These are phyloP conservation scores for Fusarium bactridioides DNA, from an alignment of 2,329 filamentous ascomycete species.

Conservation along the genomic window DNA sequence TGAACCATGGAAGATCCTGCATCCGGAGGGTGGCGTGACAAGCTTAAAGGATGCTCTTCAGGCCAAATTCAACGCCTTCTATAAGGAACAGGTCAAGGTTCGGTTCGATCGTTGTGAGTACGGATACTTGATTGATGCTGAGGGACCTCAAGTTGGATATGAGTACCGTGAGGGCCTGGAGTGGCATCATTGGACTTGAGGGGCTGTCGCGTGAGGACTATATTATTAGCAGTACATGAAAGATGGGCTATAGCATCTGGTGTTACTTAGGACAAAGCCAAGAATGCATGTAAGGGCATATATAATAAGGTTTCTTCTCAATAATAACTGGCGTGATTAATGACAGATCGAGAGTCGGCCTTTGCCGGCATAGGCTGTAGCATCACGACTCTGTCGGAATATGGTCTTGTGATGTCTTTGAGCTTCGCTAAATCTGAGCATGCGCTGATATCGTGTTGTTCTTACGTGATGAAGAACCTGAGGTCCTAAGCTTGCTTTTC, in stretches of 20 bases:
- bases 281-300: neutral
- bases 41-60: slow-evolving; percentile 61
- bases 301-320: neutral
- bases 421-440: neutral
- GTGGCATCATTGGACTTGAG: slow-evolving; percentile 43
- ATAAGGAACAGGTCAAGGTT: slow-evolving; percentile 57
- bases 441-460: slow-evolving; percentile 1
- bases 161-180: slow-evolving; percentile 40
- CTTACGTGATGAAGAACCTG: neutral
- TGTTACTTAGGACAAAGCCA: neutral
- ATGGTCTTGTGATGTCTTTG: slow-evolving; percentile 1
- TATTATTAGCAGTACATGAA: neutral
- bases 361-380: neutral
- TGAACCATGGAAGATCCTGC: slow-evolving; percentile 64
- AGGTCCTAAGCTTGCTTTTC: neutral
- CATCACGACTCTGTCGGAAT: neutral
- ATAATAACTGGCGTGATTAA: neutral
- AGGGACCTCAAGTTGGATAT: slow-evolving; percentile 57
- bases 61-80: slow-evolving; percentile 60
- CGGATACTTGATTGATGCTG: slow-evolving; percentile 64
- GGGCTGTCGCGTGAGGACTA: neutral
- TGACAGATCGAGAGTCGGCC: neutral
- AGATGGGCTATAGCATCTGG: neutral
- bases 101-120: slow-evolving; percentile 61
- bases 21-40: slow-evolving; percentile 60